Evolutionary conservation across 441 rosid genomes (phyloP).

Genomic region (Bocquillonia castaneifolia): DNA sequence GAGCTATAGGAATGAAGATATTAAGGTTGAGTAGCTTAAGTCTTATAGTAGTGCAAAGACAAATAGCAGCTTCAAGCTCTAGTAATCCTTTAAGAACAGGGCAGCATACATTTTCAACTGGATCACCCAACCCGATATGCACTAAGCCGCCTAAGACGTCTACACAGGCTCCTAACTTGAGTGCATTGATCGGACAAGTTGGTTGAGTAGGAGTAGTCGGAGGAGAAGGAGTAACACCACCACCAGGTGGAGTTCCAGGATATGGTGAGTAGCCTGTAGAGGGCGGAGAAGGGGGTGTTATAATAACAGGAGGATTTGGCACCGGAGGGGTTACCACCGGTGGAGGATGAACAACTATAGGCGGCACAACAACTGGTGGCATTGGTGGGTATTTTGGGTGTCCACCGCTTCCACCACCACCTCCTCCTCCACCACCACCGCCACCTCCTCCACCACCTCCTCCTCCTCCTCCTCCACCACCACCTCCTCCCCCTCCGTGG

Average conservation of each 20-base stretch:
- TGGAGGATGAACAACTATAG: conserved; percentile 34
- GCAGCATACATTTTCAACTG: conserved; percentile 55
- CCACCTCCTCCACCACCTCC: background rate
- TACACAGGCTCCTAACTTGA: conserved; percentile 67
- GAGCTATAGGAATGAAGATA: conserved; percentile 55
- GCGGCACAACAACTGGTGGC: conserved; percentile 32
- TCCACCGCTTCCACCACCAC: conserved; percentile 32
- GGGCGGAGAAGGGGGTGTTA: conserved; percentile 45
- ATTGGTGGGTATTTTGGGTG: conserved; percentile 35
- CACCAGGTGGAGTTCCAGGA: conserved; percentile 10
- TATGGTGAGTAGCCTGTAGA: conserved; percentile 37
- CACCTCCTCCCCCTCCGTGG: conserved; percentile 38
- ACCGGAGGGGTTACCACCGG: conserved; percentile 43
- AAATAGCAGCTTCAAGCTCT: conserved; percentile 63
- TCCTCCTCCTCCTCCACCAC: conserved; percentile 31
- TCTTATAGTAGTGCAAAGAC: conserved; percentile 61
- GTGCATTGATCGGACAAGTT: conserved; percentile 53
- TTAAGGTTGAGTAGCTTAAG: conserved; percentile 61
- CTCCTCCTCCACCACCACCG: conserved; percentile 33
- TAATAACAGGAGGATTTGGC: conserved; percentile 38
- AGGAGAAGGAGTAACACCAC: conserved; percentile 31
- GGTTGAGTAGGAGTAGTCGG: conserved; percentile 19
- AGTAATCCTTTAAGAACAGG: conserved; percentile 58
- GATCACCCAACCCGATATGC: conserved; percentile 53
- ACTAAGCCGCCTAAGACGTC: conserved; percentile 47